Percentiles rank a stretch among this genome's conserved stretches.
Evolutionary conservation across 148 eudicot genomes (phyloP).

Genomic region (Cornus controversa): DNA sequence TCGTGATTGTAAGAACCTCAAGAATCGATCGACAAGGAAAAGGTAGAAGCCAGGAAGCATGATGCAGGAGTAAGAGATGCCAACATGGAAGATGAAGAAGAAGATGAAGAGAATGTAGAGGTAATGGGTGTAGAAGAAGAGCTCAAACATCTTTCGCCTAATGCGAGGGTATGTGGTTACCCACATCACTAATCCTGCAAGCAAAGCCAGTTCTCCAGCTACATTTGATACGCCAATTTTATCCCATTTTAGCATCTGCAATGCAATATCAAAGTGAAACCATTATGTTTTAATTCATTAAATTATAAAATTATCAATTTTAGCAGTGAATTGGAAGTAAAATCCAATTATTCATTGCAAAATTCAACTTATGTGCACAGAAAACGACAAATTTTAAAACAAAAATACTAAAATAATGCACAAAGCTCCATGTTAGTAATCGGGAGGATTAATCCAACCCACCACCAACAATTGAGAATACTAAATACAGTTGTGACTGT

Average conservation of each 20-base stretch:
- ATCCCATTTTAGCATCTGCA: constrained; percentile 40
- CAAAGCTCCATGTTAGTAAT: too few species aligned
- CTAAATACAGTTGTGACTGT: too few species aligned
- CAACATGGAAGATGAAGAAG: constrained; percentile 47
- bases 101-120: constrained; percentile 48
- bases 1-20: constrained; percentile 48
- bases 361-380: too few species aligned
- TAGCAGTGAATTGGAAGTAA: too few species aligned
- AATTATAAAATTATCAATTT: too few species aligned
- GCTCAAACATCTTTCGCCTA: constrained; percentile 40
- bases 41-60: constrained; percentile 45
- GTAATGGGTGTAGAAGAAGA: constrained; percentile 57
- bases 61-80: constrained; percentile 28
- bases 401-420: too few species aligned
- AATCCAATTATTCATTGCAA: too few species aligned
- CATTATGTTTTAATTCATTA: background rate
- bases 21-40: constrained; percentile 48
- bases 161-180: constrained; percentile 30
- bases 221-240: constrained; percentile 21
- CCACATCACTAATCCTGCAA: constrained; percentile 43
- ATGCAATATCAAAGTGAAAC: background rate
- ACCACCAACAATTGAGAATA: too few species aligned
- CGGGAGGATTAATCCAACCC: too few species aligned
- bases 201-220: constrained; percentile 40
- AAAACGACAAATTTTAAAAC: too few species aligned